Evolutionary conservation across 2,329 filamentous ascomycete species (phyloP), one percentile per base, ranked within the genome.

Genomic region (Cladosporium sp.): DNA sequence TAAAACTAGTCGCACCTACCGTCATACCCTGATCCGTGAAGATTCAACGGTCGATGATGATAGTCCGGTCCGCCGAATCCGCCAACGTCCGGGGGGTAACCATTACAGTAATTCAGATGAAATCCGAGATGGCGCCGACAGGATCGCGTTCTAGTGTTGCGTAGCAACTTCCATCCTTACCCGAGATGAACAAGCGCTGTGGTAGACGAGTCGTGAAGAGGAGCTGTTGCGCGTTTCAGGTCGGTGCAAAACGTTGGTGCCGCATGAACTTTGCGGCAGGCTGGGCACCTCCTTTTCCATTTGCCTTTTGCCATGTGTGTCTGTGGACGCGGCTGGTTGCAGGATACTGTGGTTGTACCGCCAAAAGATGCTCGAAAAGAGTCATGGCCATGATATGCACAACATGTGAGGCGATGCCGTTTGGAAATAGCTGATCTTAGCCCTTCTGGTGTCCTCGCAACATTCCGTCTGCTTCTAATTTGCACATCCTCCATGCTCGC

Each of bases 11-110:
- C 4, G n/a, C 37, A 29, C 26, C 18, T 31, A 28, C 56, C 35
- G 56, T 46, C 56, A 29, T 29, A 26, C 11, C n/a, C 16, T 31
- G 28, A n/a, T 26, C 52, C 29, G 18, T 44, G 16, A 59, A 46
- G 56, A 44, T 59, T 59, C 56, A 59, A 59, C 56, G 56, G 56
- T 59, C 28, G 37, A 37, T 59, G 33, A 37, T 52, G 61, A 63
- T 63, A 26, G 29, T 46, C 49, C 61, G 50, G 50, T 55, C 61
- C 61, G 35, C 50, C 35, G 21, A 29, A 28, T 23, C 49, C 49
- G 23, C 16, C 7, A 21, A 33, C 35, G 18, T 11, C 61, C 33
- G 56, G 16, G 56, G 35, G 4, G 6, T 11, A 18, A n/a, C n/a
- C 21, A n/a, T 29, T 55, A 4, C 52, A n/a, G 52, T 18, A n/a